Evolutionary conservation across 331 rosid species (phyloP).

Genomic region (Phaseolus coccineus): DNA sequence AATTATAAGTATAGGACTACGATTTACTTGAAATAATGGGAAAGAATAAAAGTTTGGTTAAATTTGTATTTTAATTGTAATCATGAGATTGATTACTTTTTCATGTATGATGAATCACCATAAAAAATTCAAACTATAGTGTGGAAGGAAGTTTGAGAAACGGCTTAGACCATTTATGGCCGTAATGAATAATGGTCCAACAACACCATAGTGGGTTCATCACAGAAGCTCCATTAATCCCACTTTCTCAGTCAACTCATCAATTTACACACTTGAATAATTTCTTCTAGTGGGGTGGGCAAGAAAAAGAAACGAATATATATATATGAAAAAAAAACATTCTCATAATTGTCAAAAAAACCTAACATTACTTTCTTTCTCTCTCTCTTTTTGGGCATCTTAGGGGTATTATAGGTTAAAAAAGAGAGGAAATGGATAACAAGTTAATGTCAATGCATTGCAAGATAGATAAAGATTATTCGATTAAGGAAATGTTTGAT

Average conservation of each 20-base stretch:
- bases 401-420: no score
- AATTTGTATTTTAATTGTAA: not conserved
- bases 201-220: not conserved
- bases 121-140: not conserved
- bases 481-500: no score
- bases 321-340: not conserved
- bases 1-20: not conserved
- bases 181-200: constrained; percentile 21
- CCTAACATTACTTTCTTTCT: no score
- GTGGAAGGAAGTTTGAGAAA: constrained; percentile 13
- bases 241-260: constrained; percentile 25
- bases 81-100: not conserved
- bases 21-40: not conserved
- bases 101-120: not conserved
- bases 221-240: constrained; percentile 10
- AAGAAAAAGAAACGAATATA: not conserved
- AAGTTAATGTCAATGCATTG: no score
- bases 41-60: not conserved
- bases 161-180: not conserved
- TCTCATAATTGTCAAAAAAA: not conserved
- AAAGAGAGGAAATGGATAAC: no score
- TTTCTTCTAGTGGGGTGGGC: constrained; percentile 12
- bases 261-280: not conserved
- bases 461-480: no score
- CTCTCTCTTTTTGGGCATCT: not conserved